phyloP scores from a whole-genome alignment of 768 basidiomycete species.

The Boletus fagicola region DNA sequence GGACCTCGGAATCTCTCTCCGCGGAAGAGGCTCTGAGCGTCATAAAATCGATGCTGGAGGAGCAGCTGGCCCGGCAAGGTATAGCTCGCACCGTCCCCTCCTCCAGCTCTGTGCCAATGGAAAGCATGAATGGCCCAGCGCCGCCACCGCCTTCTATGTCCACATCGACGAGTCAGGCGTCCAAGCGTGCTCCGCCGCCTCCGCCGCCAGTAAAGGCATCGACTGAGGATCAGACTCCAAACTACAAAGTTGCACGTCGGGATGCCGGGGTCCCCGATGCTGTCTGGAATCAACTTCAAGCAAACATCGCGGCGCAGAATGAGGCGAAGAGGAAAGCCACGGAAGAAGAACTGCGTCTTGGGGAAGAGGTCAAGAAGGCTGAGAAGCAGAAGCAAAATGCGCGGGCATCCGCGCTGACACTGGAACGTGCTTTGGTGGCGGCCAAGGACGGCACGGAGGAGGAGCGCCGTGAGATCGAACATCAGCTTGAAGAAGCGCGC shows the following conservation, averaged over 20 bases:
- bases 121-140: too few species aligned
- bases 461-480: too few species aligned
- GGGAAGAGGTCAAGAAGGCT: conserved; percentile 17
- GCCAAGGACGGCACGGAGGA: conserved; percentile 10
- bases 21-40: too few species aligned
- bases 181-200: too few species aligned
- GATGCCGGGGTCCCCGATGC: conserved; percentile 55
- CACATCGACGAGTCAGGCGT: too few species aligned
- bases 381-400: conserved; percentile 11
- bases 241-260: conserved; percentile 25
- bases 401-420: conserved; percentile 9
- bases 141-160: too few species aligned
- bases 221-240: conserved; percentile 6
- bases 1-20: too few species aligned
- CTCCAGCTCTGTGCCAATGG: too few species aligned
- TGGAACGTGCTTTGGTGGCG: conserved; percentile 19
- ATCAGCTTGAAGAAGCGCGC: too few species aligned
- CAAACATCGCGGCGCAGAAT: conserved; percentile 29
- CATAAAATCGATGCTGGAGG: too few species aligned
- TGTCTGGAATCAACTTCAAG: conserved; percentile 52
- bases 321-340: conserved; percentile 18
- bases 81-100: too few species aligned
- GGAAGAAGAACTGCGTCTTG: conserved; percentile 20
- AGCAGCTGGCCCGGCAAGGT: too few species aligned
- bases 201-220: conserved; percentile 3